Base-by-base conservation (phyloP, 371 early-diverging fungal species). In the Mucor piriformis region DNA sequence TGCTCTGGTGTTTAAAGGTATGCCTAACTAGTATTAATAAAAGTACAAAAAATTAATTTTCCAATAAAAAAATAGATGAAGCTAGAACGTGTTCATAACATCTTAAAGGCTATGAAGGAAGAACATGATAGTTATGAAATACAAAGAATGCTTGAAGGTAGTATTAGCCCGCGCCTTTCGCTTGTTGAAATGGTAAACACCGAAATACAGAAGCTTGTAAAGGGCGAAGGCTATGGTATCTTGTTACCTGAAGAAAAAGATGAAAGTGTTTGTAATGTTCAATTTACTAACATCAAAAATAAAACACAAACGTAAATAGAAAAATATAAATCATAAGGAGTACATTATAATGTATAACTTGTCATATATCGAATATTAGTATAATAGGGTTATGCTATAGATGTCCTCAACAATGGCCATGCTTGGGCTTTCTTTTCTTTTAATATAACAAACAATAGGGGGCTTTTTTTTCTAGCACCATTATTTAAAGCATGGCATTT, bases 1-100 rank as follows among this genome's bases (percentile, higher is more conserved):
- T 59, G 15, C 25, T 44, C 10, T 59, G 47, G 52, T 46, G 46
- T 6, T 35, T 59, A 29, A 59, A 51, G 59, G 53, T 59, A 50
- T 33, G 50, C 4, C 34, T 18, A 16, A 50, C 8, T 33, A 20
- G 50, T 16, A 50, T 33, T 16, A 50, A 33, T 33, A 34, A 2
- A 37, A 44, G 37, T 32, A 42, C 18, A 46, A 33, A 24, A 35
- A 59, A 6, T 24, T 16, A 42, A 40, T 23, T 32, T 24, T 46
- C 20, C 7, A 6, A 24, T 42, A 43, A 43, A 16, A 42, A 29
- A 46, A 52, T 46, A 34, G 59, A 34, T 46, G 10, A 43, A 59
- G 52, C 24, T 59, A 5, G 47, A 43, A 35, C 15, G 20, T 59
- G 47, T 12, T 35, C 2, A 34, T 0, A 34, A 35, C 5, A 18